Conservation (phyloP, 2,329 filamentous ascomycete species). For the Podosphaera aphanis region DNA sequence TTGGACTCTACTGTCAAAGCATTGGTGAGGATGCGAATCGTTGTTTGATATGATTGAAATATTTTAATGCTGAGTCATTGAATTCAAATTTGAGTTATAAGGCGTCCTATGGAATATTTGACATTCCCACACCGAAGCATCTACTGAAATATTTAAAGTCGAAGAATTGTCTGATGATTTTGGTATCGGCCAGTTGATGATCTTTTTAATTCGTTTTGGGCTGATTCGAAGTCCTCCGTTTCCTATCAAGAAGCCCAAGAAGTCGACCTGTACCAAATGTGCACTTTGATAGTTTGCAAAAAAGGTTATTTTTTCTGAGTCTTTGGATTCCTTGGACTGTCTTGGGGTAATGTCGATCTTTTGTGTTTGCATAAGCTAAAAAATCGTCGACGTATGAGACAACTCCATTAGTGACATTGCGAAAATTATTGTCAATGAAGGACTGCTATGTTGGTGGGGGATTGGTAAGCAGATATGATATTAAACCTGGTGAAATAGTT, state of each 20-base stretch:
- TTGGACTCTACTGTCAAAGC: background rate
- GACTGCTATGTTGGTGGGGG: slow-evolving; percentile 1
- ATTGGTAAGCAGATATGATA: background rate
- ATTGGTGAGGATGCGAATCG: background rate
- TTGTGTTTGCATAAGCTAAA: background rate
- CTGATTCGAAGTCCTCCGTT: background rate
- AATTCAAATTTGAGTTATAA: background rate
- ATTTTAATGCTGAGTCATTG: background rate
- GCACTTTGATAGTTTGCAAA: background rate
- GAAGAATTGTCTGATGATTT: background rate
- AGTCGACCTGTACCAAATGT: background rate
- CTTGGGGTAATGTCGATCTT: background rate
- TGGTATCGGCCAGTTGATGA: background rate
- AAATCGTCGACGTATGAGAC: background rate
- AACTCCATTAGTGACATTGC: background rate
- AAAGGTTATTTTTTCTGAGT: background rate
- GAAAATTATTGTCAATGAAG: background rate
- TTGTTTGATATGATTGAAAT: no score
- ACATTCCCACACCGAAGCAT: background rate
- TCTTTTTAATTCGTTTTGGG: background rate
- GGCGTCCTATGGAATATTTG: background rate
- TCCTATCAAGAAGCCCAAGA: background rate
- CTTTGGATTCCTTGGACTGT: background rate
- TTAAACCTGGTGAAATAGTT: background rate
- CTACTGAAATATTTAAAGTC: background rate